phyloP scores from a whole-genome alignment of 441 rosid species.

The Aleurites moluccanus region DNA sequence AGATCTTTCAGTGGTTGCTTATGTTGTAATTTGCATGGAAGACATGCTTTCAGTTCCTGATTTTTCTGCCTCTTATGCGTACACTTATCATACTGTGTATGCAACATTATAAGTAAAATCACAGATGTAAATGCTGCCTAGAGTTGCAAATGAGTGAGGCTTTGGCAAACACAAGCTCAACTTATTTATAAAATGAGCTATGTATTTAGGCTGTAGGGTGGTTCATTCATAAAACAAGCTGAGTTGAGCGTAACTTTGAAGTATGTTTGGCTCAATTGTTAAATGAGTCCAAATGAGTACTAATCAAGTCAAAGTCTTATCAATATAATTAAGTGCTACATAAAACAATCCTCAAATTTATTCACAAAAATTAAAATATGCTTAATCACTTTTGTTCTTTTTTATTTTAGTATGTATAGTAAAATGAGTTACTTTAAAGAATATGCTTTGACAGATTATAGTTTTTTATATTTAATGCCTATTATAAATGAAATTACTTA shows the following conservation, averaged over 20 bases:
- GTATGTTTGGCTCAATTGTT: neutral
- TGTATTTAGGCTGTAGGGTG: neutral
- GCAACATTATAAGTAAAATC: neutral
- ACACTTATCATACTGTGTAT: too few species aligned
- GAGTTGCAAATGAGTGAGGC: neutral
- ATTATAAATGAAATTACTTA: too few species aligned
- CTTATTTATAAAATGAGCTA: neutral
- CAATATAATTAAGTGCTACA: neutral
- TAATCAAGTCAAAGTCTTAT: neutral
- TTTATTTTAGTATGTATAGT: neutral
- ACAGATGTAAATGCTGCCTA: neutral
- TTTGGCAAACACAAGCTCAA: neutral
- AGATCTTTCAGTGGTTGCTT: too few species aligned
- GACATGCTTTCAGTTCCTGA: too few species aligned
- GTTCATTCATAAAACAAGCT: neutral
- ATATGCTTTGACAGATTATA: neutral
- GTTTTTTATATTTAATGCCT: neutral
- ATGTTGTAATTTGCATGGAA: too few species aligned
- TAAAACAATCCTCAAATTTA: neutral
- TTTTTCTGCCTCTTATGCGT: neutral
- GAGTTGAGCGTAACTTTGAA: neutral
- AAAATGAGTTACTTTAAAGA: neutral
- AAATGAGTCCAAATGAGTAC: neutral
- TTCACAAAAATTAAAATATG: too few species aligned
- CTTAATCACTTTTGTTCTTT: neutral